phyloP scores from a whole-genome alignment of 495 filamentous ascomycete genomes.

The Neurospora sp. region DNA sequence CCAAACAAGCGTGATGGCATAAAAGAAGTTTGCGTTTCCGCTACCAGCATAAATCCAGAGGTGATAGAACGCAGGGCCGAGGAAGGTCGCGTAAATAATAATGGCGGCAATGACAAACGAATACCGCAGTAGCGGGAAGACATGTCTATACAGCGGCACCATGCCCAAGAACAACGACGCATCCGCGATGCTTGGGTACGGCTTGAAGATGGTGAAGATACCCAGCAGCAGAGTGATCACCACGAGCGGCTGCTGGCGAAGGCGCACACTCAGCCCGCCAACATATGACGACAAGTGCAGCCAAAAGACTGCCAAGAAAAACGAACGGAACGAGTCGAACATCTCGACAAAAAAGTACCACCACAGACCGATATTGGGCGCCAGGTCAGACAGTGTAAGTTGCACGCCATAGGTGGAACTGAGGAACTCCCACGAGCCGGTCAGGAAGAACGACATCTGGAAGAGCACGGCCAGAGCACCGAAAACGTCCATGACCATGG shows the following conservation, averaged over 20 bases:
- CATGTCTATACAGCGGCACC: conserved; percentile 79
- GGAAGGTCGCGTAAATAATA: conserved; percentile 73
- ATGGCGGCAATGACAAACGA: conserved; percentile 75
- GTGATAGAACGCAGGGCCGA: conserved; percentile 93
- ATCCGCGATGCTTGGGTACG: conserved; percentile 87
- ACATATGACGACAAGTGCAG: conserved; percentile 85
- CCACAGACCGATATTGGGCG: conserved; percentile 93
- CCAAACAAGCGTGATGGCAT: conserved; percentile 97
- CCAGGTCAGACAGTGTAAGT: conserved; percentile 81
- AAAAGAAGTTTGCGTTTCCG: conserved; percentile 98
- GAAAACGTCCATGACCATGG: conserved; percentile 38
- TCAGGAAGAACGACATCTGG: conserved; percentile 61
- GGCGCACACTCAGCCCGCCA: conserved; percentile 66
- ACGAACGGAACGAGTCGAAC: conserved; percentile 94
- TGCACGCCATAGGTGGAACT: conserved; percentile 85
- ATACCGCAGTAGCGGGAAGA: conserved; percentile 94
- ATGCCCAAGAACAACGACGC: conserved; percentile 73
- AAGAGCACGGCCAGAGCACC: conserved; percentile 47
- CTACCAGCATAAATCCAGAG: conserved; percentile 98
- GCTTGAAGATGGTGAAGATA: conserved; percentile 87
- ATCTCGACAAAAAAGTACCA: conserved; percentile 99
- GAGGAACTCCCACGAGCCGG: conserved; percentile 77
- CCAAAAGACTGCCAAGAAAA: conserved; percentile 98
- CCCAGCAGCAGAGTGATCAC: conserved; percentile 73
- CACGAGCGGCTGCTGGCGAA: conserved; percentile 78